A percentile compares a stretch with the other conserved stretches of the same genome.
phyloP scores from a whole-genome alignment of 345 rosid species.

The Linum usitatissimum region DNA sequence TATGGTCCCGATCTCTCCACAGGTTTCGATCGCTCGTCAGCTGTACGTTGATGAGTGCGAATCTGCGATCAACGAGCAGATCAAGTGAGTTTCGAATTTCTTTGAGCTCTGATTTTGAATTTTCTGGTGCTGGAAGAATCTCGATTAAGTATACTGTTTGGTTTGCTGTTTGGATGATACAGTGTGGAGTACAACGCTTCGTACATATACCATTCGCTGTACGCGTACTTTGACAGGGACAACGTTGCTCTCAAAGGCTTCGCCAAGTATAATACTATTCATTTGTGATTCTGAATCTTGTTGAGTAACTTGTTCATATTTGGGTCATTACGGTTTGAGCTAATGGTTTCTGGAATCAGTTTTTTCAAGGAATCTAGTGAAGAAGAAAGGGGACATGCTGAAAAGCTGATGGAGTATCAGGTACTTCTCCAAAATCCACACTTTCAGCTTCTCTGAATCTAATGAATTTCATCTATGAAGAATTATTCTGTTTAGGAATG shows the following conservation, averaged over 20 bases:
- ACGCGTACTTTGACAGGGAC: conserved; percentile 80
- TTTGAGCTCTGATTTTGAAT: background rate
- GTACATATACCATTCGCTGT: conserved; percentile 73
- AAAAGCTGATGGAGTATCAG: conserved; percentile 76
- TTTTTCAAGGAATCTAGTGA: conserved; percentile 87
- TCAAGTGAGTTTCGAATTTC: conserved; percentile 41
- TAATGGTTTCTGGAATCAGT: conserved; percentile 19
- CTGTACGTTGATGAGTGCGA: conserved; percentile 34
- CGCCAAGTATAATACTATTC: conserved; percentile 42
- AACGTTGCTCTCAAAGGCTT: conserved; percentile 64
- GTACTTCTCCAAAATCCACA: conserved; percentile 13
- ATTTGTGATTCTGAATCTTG: background rate
- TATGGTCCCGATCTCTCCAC: conserved; percentile 38
- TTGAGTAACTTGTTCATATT: background rate
- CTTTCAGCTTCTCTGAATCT: background rate
- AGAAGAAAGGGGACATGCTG: conserved; percentile 81
- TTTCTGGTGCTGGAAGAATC: background rate
- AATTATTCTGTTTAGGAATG: background rate
- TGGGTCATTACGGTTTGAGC: background rate
- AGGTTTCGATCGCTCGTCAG: conserved; percentile 65
- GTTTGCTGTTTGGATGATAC: background rate
- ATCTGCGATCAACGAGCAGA: conserved; percentile 70
- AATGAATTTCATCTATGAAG: background rate
- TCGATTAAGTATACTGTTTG: background rate
- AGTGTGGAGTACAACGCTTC: conserved; percentile 85